Base-by-base conservation (phyloP, 2,329 filamentous ascomycete species). In the Fusarium sarcochroum region DNA sequence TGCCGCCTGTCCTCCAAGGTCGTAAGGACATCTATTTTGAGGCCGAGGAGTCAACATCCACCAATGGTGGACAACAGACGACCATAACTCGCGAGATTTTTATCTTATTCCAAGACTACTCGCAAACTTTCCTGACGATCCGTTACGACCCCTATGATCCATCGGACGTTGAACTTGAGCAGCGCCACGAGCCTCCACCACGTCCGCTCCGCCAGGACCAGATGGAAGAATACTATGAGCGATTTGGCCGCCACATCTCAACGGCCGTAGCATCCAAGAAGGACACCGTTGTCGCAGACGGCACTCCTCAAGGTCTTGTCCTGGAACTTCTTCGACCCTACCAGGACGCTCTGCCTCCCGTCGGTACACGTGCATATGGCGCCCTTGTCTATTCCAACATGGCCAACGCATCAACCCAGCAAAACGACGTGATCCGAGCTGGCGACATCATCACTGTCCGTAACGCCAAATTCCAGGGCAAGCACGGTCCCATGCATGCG, bases 21-120 rank as follows among this genome's bases (percentile, higher is more conserved):
- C 90, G 95, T 50, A 91, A 89, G 72, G 96, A 99, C 76, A 85
- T 98, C 17, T 87, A 93, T 53, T 91, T 89, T 51, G 94, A 98
- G 78, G 86, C 90, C 21, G 93, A 97, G 68, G 93, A 98, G 76
- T 89, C 90, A 2, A 90, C 86, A 8, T 87, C 90, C 15, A 86
- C 87, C 13, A 90, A 90, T 68, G 87, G 90, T 15, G 90, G 91
- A 27, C 90, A 92, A 25, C 91, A 90, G 76, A 89, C 89, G 1
- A 86, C 86, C 2, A 83, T 97, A 20, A 92, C 91, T 8, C 94
- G 94, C 69, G 90, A 94, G 62, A 86, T 98, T 41, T 96, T 91
- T 72, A 84, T 98, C n/a, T 82, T 99, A 10, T 99, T 93, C 82
- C 90, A 94, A 74, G 96, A 99, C 80, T 99, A 99, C 79, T 98